These are phyloP conservation scores for Cercospora sp. DNA, from an alignment of 2,329 filamentous ascomycete genomes.

Conservation along the genomic window DNA sequence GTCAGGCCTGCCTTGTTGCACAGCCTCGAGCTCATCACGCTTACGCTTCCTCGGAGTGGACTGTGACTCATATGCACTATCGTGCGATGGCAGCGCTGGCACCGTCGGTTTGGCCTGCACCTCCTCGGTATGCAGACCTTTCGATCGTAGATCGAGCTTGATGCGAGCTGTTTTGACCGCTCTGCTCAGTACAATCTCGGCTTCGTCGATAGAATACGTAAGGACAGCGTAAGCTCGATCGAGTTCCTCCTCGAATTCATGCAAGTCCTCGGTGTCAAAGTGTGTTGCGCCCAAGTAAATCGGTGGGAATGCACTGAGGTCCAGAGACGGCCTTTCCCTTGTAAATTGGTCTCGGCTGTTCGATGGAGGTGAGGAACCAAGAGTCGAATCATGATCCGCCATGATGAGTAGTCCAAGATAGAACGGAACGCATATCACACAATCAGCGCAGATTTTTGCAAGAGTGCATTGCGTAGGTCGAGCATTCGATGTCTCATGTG, in stretches of 20 bases:
- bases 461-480: neutral
- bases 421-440: neutral
- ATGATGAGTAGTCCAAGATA: neutral
- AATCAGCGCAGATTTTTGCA: neutral
- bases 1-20: conserved; percentile 13
- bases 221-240: conserved; percentile 56
- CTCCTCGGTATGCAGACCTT: conserved; percentile 57
- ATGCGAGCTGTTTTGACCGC: conserved; percentile 70
- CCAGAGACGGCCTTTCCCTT: conserved; percentile 26
- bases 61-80: conserved; percentile 2
- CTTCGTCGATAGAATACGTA: conserved; percentile 71
- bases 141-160: conserved; percentile 71
- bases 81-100: neutral
- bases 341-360: neutral
- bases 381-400: neutral
- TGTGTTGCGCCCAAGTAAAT: conserved; percentile 75
- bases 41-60: conserved; percentile 17
- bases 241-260: conserved; percentile 65
- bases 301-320: conserved; percentile 55
- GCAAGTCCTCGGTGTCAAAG: conserved; percentile 62
- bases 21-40: conserved; percentile 1
- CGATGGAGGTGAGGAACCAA: conserved; percentile 11
- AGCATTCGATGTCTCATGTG: neutral
- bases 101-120: neutral
- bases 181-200: conserved; percentile 72